Evolutionary conservation across 2,329 filamentous ascomycete species (phyloP), one percentile per base, ranked within the genome.

Genomic region (Periconia macrospinosa): DNA sequence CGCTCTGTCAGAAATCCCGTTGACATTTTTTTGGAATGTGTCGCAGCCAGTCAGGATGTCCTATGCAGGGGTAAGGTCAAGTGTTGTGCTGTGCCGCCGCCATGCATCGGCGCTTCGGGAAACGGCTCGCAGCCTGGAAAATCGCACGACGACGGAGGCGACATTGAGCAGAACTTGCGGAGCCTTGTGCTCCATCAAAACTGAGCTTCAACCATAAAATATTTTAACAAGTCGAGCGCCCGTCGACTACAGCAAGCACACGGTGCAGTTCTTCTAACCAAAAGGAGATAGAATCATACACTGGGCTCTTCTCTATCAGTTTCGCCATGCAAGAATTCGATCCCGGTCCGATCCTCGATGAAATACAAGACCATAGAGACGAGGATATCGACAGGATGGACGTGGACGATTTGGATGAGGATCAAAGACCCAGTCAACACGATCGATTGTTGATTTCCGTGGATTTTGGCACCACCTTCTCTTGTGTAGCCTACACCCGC

Each of bases 391-490:
- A 41, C 8, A 41, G 44, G 17, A 42, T 50, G 17, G 49, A 49
- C 15, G 44, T 51, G 3, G 19, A 52, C 15, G 27, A 48, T 6
- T 6, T 35, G 2, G 30, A 41, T 23, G 45, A 53, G 17, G 50
- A 52, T 23, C 33, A 37, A 37, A 37, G 3, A 13, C 33, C 13
- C 6, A 11, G 14, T n/a, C 13, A 50, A 41, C 1, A 17, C 14
- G 55, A 52, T 19, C 45, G 53, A 46, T 30, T 58, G 2, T 37
- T 58, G 14, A 56, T 60, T 23, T 52, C 60, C 6, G 51, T 62
- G 27, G 60, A 62, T 41, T 59, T 59, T 20, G 60, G 60, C 10
- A 62, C 60, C 13, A 62, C 60, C 9, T 62, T 59, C 30, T 60
- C 58, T n/a, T 56, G 49, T 6, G 56, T 62, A 30, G 56, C 60